A percentile compares a stretch with the other conserved stretches of the same genome.
These are phyloP conservation scores for Phytophthora pinifolia DNA, from an alignment of 352 stramenopile genomes.

Conservation along the genomic window DNA sequence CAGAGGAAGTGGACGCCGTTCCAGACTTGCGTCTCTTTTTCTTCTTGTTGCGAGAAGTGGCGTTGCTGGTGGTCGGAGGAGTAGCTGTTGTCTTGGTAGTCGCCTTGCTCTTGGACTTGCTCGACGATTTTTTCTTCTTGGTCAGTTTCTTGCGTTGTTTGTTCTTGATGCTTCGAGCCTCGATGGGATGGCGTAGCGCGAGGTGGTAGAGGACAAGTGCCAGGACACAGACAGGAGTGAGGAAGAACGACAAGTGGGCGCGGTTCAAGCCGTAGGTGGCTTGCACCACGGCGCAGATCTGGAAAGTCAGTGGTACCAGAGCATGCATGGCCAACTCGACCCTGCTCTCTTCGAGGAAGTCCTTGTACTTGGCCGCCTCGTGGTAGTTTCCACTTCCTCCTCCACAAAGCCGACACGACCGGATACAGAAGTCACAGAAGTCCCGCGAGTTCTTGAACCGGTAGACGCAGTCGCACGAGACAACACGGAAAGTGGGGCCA, in stretches of 20 bases:
- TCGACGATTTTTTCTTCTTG: conserved; percentile 56
- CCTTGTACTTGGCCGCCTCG: conserved; percentile 72
- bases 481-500: conserved; percentile 79
- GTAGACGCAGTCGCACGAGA: conserved; percentile 84
- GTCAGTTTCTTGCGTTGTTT: conserved; percentile 49
- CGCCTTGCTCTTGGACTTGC: conserved; percentile 39
- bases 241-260: conserved; percentile 58
- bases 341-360: conserved; percentile 70
- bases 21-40: conserved; percentile 38
- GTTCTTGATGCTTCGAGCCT: conserved; percentile 57
- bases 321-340: conserved; percentile 58
- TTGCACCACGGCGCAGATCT: conserved; percentile 47
- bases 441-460: conserved; percentile 59
- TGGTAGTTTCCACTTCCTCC: conserved; percentile 76
- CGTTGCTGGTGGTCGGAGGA: conserved; percentile 3
- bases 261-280: conserved; percentile 44
- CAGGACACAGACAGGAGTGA: conserved; percentile 42
- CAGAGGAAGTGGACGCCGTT: conserved; percentile 24
- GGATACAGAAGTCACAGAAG: conserved; percentile 78
- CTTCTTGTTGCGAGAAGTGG: conserved; percentile 35
- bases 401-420: conserved; percentile 71
- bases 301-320: conserved; percentile 50
- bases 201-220: conserved; percentile 54
- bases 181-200: conserved; percentile 51
- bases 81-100: conserved; percentile 10